Conservation (phyloP, 164 flowering plant species). For the Berberis thunbergii region DNA sequence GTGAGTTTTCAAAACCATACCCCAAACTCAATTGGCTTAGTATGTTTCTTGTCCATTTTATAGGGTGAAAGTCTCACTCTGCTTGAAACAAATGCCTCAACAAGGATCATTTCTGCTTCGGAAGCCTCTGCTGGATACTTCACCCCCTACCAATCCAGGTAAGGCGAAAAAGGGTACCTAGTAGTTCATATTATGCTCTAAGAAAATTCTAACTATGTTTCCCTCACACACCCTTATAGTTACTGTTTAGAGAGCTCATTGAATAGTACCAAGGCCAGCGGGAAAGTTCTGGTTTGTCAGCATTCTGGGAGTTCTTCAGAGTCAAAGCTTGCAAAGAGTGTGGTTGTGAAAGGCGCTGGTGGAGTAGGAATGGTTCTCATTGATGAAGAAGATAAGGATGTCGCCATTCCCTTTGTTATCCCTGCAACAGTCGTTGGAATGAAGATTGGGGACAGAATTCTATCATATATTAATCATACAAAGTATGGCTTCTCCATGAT, state of each 20-base stretch:
- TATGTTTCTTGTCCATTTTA: constrained; percentile 4
- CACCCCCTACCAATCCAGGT: constrained; percentile 88
- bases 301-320: constrained; percentile 56
- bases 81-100: constrained; percentile 29
- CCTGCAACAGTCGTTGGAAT: constrained; percentile 61
- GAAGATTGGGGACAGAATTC: constrained; percentile 31
- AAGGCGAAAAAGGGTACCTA: constrained; percentile 31
- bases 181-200: constrained; percentile 3
- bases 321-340: constrained; percentile 56
- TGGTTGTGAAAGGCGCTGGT: constrained; percentile 64
- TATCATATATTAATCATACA: constrained; percentile 50
- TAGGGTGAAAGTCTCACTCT: constrained; percentile 71
- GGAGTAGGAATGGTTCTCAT: constrained; percentile 79
- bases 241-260: constrained; percentile 72
- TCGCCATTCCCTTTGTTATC: constrained; percentile 62
- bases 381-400: constrained; percentile 56
- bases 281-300: constrained; percentile 63
- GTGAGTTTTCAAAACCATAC: not conserved
- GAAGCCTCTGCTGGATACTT: constrained; percentile 60
- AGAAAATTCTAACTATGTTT: constrained; percentile 8
- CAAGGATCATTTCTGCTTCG: constrained; percentile 56
- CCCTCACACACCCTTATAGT: constrained; percentile 24
- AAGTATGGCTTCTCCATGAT: constrained; percentile 27
- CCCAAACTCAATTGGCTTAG: not conserved
- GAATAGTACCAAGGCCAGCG: constrained; percentile 47